Base-by-base conservation (phyloP, 768 basidiomycete species). In the Sarcodon aspratus region DNA sequence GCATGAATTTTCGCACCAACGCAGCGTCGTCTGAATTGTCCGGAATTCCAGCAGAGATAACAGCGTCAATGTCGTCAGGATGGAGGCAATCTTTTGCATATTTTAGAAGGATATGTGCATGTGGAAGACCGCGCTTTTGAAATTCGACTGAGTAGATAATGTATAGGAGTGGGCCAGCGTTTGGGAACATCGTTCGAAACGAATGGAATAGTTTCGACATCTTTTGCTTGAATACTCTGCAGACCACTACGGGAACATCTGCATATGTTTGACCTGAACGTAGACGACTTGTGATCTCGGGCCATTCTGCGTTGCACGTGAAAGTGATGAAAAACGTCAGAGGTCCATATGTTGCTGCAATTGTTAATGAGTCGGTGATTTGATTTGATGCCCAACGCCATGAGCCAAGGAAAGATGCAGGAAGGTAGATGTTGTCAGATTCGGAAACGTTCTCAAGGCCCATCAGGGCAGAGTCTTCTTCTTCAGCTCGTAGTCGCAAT, bases 261-360 rank as follows among this genome's bases (percentile, higher is more conserved):
- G 51, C 46, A 15, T 47, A 62, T 10, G 50, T 52, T 52, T 72
- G 72, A 0, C 70, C 69, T 2, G 62, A 60, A 0, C 50, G 51
- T 0, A 69, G 55, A 32, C 59, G 58, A 2, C 46, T 46, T 0
- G 36, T 40, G 9, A 72, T 67, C 56, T 72, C 69, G 2, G 64
- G 64, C 70, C 70, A 72, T 0, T 61, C 52, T 1, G 65, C 59
- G 48, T 70, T 70, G 60, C 67, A 70, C 0, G 68, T 70, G 62
- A 69, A 67, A 0, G 69, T 70, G 35, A 68, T 53, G 49, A 70
- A 70, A 36, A 69, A 65, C 1, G 62, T 65, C 0, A 66, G 68
- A 7, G 48, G 44, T 0, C 66, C 67, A 32, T 38, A 53, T 1
- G 52, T 48, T 1, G 57, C 52, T 0, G 66, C 67, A 44, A 72